Evolutionary conservation across 1,284 basidiomycete species (phyloP).

Genomic region (Puccinia hordei): DNA sequence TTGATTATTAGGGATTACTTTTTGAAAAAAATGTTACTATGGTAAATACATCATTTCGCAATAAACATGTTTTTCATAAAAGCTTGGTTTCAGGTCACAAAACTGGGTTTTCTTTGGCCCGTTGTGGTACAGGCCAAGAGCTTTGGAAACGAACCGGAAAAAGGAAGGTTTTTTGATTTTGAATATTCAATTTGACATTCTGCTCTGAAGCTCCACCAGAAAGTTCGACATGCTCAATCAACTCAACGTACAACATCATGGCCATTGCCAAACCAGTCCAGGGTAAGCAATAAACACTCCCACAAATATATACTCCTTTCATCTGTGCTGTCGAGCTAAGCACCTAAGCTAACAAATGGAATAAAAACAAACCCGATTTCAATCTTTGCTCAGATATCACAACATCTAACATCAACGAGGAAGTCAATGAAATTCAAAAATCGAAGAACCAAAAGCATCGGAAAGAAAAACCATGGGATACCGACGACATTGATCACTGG

Average conservation of each 20-base stretch:
- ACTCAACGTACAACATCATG: constrained; percentile 3
- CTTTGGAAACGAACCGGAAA: too few species aligned
- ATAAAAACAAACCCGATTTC: neutral
- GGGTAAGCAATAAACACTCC: constrained; percentile 13
- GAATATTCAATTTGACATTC: too few species aligned
- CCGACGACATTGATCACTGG: constrained; percentile 99
- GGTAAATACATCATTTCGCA: too few species aligned
- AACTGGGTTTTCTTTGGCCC: too few species aligned
- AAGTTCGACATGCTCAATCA: neutral
- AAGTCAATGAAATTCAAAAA: constrained; percentile 26
- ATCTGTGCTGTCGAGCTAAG: neutral
- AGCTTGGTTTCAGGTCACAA: too few species aligned
- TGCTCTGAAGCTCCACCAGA: too few species aligned
- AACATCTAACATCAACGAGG: constrained; percentile 32
- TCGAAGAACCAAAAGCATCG: constrained; percentile 50
- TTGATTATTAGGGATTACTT: too few species aligned
- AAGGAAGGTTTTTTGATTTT: too few species aligned
- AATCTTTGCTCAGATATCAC: constrained; percentile 39
- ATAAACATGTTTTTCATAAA: too few species aligned
- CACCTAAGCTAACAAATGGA: too few species aligned
- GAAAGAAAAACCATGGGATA: constrained; percentile 74
- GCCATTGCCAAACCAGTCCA: constrained; percentile 49
- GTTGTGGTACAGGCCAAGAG: too few species aligned
- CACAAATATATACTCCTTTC: neutral
- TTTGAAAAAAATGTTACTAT: too few species aligned